Conservation (phyloP, 2,329 filamentous ascomycete genomes). For the Fusarium sp. region DNA sequence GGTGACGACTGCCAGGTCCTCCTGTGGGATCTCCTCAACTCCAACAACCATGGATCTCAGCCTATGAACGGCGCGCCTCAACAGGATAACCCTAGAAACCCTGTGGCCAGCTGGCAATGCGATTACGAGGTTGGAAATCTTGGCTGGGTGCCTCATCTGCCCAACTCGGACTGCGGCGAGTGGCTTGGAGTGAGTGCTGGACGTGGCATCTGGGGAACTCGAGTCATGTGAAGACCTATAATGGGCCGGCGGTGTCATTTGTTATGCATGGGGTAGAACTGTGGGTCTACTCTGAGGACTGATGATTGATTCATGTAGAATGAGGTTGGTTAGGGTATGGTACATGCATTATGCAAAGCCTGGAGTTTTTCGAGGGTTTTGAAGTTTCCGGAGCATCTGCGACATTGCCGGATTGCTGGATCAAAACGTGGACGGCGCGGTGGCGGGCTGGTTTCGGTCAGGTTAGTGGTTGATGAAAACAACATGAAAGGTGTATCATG, state of each 20-base stretch:
- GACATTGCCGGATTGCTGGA: conserved; percentile 33
- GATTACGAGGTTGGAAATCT: conserved; percentile 90
- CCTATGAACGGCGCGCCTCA: conserved; percentile 63
- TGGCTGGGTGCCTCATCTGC: conserved; percentile 82
- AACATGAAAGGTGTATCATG: conserved; percentile 30
- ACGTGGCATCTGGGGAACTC: conserved; percentile 83
- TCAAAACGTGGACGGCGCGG: conserved; percentile 34
- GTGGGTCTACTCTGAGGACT: conserved; percentile 14
- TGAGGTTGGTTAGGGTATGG: conserved; percentile 38
- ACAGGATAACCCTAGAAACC: conserved; percentile 71
- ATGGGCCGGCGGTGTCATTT: conserved; percentile 34
- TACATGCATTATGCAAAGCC: conserved; percentile 45
- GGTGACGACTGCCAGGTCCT: conserved; percentile 93
- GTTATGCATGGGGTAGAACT: conserved; percentile 12
- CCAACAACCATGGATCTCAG: conserved; percentile 56
- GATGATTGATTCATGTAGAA: conserved; percentile 42
- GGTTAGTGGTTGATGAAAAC: conserved; percentile 28
- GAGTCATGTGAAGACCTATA: conserved; percentile 48
- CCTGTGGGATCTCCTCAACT: conserved; percentile 90
- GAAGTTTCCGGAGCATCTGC: conserved; percentile 40
- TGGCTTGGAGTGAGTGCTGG: conserved; percentile 88
- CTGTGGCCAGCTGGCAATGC: conserved; percentile 83
- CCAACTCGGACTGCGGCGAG: conserved; percentile 78
- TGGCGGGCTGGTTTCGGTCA: conserved; percentile 22
- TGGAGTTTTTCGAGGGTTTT: conserved; percentile 42